Evolutionary conservation across 2,329 filamentous ascomycete genomes (phyloP).

Genomic region (Fusarium aywerte): DNA sequence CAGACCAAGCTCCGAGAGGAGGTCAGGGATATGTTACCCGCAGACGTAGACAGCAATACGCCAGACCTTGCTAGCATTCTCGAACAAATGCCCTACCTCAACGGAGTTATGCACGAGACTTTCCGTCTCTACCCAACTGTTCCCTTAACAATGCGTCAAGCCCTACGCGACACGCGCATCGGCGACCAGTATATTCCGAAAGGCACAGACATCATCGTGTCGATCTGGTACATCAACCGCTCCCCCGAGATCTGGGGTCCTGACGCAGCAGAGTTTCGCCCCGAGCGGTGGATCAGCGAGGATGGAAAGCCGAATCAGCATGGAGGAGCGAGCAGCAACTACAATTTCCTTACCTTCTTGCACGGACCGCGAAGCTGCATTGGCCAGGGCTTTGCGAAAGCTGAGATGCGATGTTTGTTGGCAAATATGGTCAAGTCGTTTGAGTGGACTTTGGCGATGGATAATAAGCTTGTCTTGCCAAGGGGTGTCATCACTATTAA

Average conservation of each 20-base stretch:
- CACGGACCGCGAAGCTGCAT: conserved; percentile 88
- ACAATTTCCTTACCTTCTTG: conserved; percentile 79
- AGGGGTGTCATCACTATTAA: conserved; percentile 72
- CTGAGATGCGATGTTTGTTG: conserved; percentile 78
- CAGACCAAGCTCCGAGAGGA: conserved; percentile 35
- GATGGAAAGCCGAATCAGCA: conserved; percentile 66
- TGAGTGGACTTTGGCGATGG: conserved; percentile 65
- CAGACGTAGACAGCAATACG: neutral
- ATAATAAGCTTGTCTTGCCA: conserved; percentile 68
- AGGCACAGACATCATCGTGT: conserved; percentile 70
- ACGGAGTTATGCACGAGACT: conserved; percentile 75
- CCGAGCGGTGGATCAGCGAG: conserved; percentile 71
- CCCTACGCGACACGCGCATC: conserved; percentile 66
- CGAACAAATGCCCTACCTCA: conserved; percentile 73
- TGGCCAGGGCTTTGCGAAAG: conserved; percentile 76
- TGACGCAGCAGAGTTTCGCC: conserved; percentile 73
- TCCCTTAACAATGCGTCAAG: conserved; percentile 70
- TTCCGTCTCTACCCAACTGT: conserved; percentile 75
- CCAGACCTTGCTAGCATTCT: conserved; percentile 61
- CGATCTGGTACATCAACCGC: conserved; percentile 70
- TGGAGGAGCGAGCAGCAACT: conserved; percentile 76
- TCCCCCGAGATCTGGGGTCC: conserved; percentile 72
- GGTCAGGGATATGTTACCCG: conserved; percentile 1
- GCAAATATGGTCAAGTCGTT: conserved; percentile 74
- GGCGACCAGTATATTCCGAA: conserved; percentile 70